These are phyloP conservation scores for Leccinum rimulosum DNA, from an alignment of 768 basidiomycete genomes.

Conservation along the genomic window DNA sequence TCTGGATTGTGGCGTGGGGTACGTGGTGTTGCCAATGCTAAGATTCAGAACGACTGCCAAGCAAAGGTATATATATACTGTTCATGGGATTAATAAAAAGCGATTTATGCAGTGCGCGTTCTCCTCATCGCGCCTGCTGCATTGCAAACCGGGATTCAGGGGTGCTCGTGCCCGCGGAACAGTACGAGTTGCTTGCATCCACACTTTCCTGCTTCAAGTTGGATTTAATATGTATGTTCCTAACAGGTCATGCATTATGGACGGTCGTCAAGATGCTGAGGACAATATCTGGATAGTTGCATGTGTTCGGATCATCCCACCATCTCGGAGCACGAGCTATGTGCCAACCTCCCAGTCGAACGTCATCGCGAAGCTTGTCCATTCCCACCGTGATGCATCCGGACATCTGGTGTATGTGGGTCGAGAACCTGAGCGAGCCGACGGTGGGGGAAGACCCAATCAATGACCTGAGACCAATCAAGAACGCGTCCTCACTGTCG, in stretches of 20 bases:
- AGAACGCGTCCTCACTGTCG: constrained; percentile 68
- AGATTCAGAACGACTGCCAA: too few species aligned
- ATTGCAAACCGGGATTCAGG: constrained; percentile 57
- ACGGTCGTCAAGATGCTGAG: constrained; percentile 2
- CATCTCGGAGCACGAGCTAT: constrained; percentile 49
- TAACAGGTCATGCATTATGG: not conserved
- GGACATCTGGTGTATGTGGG: constrained; percentile 54
- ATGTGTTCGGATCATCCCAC: constrained; percentile 46
- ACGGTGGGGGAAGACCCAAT: constrained; percentile 48
- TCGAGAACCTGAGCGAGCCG: too few species aligned
- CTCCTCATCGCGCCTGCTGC: constrained; percentile 32
- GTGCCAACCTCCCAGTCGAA: constrained; percentile 51
- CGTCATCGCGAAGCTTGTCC: constrained; percentile 58
- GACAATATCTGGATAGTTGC: constrained; percentile 38
- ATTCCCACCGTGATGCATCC: constrained; percentile 52
- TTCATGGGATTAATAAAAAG: too few species aligned
- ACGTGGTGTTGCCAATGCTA: too few species aligned
- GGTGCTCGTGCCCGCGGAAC: constrained; percentile 51
- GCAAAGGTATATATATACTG: too few species aligned
- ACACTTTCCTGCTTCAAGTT: constrained; percentile 42
- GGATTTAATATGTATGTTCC: constrained; percentile 44
- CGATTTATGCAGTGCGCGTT: too few species aligned
- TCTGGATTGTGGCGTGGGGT: too few species aligned
- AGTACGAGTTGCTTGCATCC: constrained; percentile 40
- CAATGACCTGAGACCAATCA: constrained; percentile 45